Base-by-base conservation (phyloP, 2,329 filamentous ascomycete species). In the Diaporthe longicolla region DNA sequence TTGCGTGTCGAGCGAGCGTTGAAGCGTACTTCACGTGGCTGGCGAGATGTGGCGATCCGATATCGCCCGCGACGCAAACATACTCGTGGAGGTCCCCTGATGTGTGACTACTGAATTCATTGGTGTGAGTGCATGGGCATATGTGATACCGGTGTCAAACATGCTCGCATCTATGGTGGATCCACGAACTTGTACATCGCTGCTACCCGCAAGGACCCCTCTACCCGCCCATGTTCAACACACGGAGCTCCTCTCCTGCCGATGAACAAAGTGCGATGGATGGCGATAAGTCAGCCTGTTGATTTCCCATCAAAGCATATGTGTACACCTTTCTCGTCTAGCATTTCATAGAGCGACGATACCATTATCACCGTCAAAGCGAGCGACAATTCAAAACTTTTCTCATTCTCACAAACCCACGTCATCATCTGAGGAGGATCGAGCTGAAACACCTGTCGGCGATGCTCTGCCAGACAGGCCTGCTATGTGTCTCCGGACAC, bases 341-440 rank as follows among this genome's bases (percentile, higher is more conserved):
- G 63, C 63, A 68, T 68, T 54, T 68, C 63, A 68, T 68, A 68
- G 63, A 68, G 63, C 63, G 45, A 68, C 45, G 63, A 54, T 68
- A 54, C 45, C 45, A 66, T 66, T 24, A 68, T 52, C 45, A 52
- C 26, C 29, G 54, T 68, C 32, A 26, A 68, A 68, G 63, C 63
- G 63, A 68, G 63, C 63, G 45, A 54, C 21, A 68, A 54, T 68
- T 68, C 8, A 52, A 40, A 37, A 54, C 8, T 19, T 54, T 54
- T 40, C 35, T 11, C 45, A 10, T 35, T 57, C 48, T 5, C 10
- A 54, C 8, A 37, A 37, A 26, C 4, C 8, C 6, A 52, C 13
- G 17, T 24, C 10, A 19, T 37, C 15, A 15, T 4, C 21, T 37
- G 43, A 50, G 58, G 21, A 35, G 13, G 9, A 50, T 17, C 3